phyloP scores from a whole-genome alignment of 257 asterid genomes.

The Nicotiana tomentosiformis region DNA sequence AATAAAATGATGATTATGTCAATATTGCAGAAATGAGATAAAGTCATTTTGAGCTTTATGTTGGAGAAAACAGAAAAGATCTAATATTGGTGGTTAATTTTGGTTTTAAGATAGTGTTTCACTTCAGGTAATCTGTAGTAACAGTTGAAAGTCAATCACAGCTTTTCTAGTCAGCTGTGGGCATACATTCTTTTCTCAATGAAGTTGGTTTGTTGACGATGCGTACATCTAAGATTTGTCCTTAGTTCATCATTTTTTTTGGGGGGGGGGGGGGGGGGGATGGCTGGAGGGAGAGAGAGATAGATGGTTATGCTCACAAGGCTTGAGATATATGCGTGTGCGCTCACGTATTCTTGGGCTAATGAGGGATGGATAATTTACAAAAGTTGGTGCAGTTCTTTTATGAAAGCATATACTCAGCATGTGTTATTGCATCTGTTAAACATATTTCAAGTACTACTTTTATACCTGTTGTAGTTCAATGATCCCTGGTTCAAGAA shows the following conservation, averaged over 20 bases:
- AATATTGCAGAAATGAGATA: neutral
- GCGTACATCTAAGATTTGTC: neutral
- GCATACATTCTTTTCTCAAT: neutral
- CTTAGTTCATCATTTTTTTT: neutral
- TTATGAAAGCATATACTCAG: neutral
- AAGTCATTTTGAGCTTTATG: neutral
- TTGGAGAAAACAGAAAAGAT: neutral
- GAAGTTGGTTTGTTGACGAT: neutral
- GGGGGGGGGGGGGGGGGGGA: neutral
- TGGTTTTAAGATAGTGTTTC: neutral
- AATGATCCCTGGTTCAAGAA: slow-evolving; percentile 96
- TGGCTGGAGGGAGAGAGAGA: neutral
- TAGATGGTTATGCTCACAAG: neutral
- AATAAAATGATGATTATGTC: neutral
- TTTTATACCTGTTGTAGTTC: slow-evolving; percentile 52
- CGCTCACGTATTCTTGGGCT: neutral
- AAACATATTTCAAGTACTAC: neutral
- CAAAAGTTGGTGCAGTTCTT: neutral
- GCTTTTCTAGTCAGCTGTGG: neutral
- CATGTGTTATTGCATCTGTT: neutral
- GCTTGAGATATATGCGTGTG: neutral
- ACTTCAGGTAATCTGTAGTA: neutral
- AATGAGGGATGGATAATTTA: neutral
- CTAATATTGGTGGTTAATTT: neutral
- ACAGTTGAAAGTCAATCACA: neutral